Evolutionary conservation across 768 basidiomycete species (phyloP).

Genomic region (Sistotremastrum niveocremeum): DNA sequence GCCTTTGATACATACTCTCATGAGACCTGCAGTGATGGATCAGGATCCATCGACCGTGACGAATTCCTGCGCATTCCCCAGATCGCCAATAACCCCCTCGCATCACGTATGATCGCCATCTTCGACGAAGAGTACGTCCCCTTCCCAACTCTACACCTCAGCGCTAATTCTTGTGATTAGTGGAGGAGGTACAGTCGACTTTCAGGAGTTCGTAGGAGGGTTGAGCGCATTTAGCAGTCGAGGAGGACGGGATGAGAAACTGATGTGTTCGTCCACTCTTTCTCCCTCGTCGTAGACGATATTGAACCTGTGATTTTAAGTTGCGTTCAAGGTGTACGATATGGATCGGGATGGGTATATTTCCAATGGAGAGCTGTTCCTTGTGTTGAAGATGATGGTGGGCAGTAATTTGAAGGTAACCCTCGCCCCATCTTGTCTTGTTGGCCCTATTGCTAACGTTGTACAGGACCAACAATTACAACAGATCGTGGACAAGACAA

Average conservation of each 20-base stretch:
- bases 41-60: conserved; percentile 95
- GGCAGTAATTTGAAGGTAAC: conserved; percentile 93
- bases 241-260: conserved; percentile 93
- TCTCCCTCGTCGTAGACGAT: conserved; percentile 1
- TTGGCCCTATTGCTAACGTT: background rate
- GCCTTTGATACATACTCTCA: background rate
- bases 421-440: background rate
- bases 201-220: conserved; percentile 97
- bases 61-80: conserved; percentile 99
- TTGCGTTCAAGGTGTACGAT: conserved; percentile 99
- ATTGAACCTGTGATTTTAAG: conserved; percentile 26
- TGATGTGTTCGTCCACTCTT: conserved; percentile 56
- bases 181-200: conserved; percentile 96
- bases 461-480: conserved; percentile 90
- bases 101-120: conserved; percentile 97
- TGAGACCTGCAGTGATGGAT: conserved; percentile 60
- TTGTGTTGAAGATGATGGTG: conserved; percentile 99
- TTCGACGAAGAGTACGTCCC: conserved; percentile 92
- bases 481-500: conserved; percentile 99
- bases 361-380: conserved; percentile 95
- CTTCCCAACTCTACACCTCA: background rate
- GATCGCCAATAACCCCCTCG: conserved; percentile 94
- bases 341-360: conserved; percentile 97
- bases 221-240: conserved; percentile 95
- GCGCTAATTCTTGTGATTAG: conserved; percentile 26